These are phyloP conservation scores for Cyberlindnera mrakii DNA, from an alignment of 805 yeast species.

Conservation along the genomic window DNA sequence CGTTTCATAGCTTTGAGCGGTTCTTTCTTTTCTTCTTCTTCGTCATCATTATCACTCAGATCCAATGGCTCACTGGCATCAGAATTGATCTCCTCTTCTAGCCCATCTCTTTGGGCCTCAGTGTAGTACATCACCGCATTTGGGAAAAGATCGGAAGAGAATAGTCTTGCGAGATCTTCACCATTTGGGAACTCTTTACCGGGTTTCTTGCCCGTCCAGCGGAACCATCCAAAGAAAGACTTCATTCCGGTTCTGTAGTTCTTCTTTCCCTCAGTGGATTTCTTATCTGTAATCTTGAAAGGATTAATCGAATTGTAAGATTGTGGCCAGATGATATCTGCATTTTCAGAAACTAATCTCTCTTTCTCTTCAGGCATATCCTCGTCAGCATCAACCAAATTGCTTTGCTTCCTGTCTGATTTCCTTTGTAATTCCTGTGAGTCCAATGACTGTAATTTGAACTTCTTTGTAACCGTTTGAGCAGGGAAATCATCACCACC, in stretches of 20 bases:
- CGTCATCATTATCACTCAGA: conserved; percentile 20
- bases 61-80: conserved; percentile 51
- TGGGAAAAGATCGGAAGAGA: conserved; percentile 79
- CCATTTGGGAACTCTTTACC: conserved; percentile 77
- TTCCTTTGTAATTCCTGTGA: conserved; percentile 9
- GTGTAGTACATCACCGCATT: conserved; percentile 79
- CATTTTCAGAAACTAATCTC: conserved; percentile 46
- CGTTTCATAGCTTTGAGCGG: too few species aligned
- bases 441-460: conserved; percentile 33
- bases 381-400: conserved; percentile 24
- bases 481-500: conserved; percentile 39
- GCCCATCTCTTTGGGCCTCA: conserved; percentile 59
- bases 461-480: conserved; percentile 57
- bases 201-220: conserved; percentile 75
- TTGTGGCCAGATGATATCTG: conserved; percentile 62
- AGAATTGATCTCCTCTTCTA: conserved; percentile 48
- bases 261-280: conserved; percentile 50
- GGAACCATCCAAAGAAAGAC: conserved; percentile 82
- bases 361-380: conserved; percentile 44
- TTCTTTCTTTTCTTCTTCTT: too few species aligned
- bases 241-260: conserved; percentile 67
- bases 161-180: conserved; percentile 64
- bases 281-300: conserved; percentile 35
- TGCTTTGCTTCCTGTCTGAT: conserved; percentile 13
- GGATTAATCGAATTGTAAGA: conserved; percentile 56